A percentile compares a stretch with the other conserved stretches of the same genome.
These are phyloP conservation scores for Phytophthora sansomeana DNA, from an alignment of 352 stramenopile species.

Conservation along the genomic window DNA sequence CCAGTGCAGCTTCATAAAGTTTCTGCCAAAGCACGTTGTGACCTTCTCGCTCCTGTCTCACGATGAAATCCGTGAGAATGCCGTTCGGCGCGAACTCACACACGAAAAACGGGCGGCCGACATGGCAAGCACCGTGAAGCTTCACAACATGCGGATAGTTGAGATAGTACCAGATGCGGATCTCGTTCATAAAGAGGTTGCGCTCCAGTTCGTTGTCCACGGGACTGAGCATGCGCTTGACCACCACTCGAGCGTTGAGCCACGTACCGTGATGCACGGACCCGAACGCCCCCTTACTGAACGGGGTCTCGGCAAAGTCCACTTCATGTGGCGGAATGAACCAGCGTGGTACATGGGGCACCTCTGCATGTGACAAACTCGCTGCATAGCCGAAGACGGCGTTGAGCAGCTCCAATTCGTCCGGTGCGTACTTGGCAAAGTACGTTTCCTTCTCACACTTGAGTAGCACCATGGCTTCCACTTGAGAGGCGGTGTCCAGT, in stretches of 20 bases:
- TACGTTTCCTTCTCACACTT: conserved; percentile 30
- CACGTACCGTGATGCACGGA: conserved; percentile 38
- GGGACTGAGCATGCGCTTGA: conserved; percentile 36
- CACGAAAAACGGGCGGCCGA: conserved; percentile 34
- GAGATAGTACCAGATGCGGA: conserved; percentile 34
- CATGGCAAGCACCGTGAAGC: conserved; percentile 37
- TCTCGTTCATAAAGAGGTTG: conserved; percentile 30
- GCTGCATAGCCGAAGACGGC: conserved; percentile 23
- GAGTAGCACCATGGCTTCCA: conserved; percentile 30
- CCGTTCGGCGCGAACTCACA: conserved; percentile 36
- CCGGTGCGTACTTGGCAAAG: conserved; percentile 20
- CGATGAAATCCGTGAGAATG: conserved; percentile 30
- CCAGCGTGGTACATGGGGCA: conserved; percentile 26
- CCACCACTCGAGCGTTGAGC: conserved; percentile 38
- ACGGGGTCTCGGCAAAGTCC: conserved; percentile 25
- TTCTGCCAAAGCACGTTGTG: conserved; percentile 28
- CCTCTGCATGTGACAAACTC: conserved; percentile 21
- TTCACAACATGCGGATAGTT: conserved; percentile 41
- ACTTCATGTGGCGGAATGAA: conserved; percentile 38
- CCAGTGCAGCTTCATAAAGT: conserved; percentile 28
- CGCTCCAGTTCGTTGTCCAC: conserved; percentile 27
- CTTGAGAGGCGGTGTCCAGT: conserved; percentile 16
- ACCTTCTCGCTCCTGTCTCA: conserved; percentile 11
- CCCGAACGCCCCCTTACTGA: conserved; percentile 41
- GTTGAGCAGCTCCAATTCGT: conserved; percentile 27